Conservation (phyloP, 805 yeast species). For the Metschnikowia anglica region DNA sequence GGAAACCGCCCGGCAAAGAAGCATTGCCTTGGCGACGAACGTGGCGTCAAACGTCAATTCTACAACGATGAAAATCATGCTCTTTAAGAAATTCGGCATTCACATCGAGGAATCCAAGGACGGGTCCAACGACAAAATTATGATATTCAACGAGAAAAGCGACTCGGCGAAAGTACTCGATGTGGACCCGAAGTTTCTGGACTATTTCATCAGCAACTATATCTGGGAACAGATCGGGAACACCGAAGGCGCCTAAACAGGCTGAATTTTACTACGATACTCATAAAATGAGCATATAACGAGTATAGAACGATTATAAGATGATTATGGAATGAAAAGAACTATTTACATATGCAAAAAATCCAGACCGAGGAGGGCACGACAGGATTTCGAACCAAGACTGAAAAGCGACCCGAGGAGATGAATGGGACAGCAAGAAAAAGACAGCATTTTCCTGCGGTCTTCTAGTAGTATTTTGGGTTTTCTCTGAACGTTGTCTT, state of each 20-base stretch:
- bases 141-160: slow-evolving; percentile 48
- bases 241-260: background rate
- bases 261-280: no score
- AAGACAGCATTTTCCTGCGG: no score
- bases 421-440: background rate
- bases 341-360: slow-evolving; percentile 10
- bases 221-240: slow-evolving; percentile 64
- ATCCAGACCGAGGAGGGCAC: no score
- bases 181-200: slow-evolving; percentile 55
- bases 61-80: slow-evolving; percentile 51
- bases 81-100: slow-evolving; percentile 62
- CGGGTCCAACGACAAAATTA: slow-evolving; percentile 36
- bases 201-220: slow-evolving; percentile 68
- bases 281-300: no score
- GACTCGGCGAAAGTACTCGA: slow-evolving; percentile 50
- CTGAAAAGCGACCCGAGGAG: background rate
- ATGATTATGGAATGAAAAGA: background rate
- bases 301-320: background rate
- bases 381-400: no score
- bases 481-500: slow-evolving; percentile 75
- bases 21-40: slow-evolving; percentile 31
- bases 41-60: slow-evolving; percentile 42
- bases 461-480: slow-evolving; percentile 62
- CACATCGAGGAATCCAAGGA: slow-evolving; percentile 35
- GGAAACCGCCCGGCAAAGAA: slow-evolving; percentile 32